These are phyloP conservation scores for Stagonosporopsis rhizophila DNA, from an alignment of 2,329 filamentous ascomycete genomes.

Conservation along the genomic window DNA sequence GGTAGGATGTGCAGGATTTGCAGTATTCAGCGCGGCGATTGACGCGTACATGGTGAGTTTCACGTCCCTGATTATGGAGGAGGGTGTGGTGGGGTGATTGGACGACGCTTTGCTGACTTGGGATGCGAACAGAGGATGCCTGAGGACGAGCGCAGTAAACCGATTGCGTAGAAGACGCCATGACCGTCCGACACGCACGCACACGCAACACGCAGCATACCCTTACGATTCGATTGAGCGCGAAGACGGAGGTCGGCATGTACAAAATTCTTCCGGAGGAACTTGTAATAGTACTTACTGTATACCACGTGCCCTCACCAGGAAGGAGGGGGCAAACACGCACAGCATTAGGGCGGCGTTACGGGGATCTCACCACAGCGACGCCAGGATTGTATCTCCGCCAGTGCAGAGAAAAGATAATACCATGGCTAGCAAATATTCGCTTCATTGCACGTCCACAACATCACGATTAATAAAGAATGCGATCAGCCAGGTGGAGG, in stretches of 20 bases:
- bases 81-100: background rate
- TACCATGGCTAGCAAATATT: background rate
- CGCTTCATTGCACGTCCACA: too few relatives aligned
- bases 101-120: constrained; percentile 12
- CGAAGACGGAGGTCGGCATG: background rate
- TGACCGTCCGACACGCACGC: background rate
- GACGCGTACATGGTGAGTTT: constrained; percentile 77
- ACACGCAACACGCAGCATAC: background rate
- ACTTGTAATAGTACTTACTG: background rate
- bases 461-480: too few relatives aligned
- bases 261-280: background rate
- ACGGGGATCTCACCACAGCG: constrained; percentile 7
- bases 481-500: too few relatives aligned
- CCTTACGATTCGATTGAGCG: too few relatives aligned
- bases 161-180: constrained; percentile 41
- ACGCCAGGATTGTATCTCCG: background rate
- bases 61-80: background rate
- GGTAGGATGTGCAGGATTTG: constrained; percentile 90
- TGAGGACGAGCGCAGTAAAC: constrained; percentile 50
- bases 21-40: constrained; percentile 89
- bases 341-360: background rate
- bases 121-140: constrained; percentile 42
- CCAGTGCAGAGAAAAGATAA: background rate
- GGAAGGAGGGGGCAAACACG: background rate
- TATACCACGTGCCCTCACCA: background rate